These are phyloP conservation scores for Panaeolus papilionaceus DNA, from an alignment of 768 basidiomycete species.

Conservation along the genomic window DNA sequence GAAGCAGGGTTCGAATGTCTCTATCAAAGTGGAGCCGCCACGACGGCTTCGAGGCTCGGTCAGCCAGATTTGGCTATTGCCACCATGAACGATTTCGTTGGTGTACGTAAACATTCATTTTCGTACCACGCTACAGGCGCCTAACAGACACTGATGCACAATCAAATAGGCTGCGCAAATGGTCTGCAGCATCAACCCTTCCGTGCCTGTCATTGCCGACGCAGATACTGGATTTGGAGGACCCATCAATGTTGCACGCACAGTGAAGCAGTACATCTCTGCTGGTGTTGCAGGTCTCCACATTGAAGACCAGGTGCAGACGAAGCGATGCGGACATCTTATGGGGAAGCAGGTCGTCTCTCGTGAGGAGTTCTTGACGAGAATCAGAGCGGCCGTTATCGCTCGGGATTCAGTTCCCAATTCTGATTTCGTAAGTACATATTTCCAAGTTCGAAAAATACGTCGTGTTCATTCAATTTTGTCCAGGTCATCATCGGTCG, in stretches of 20 bases:
- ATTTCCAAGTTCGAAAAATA: not conserved
- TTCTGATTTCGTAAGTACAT: constrained; percentile 61
- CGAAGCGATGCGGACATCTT: constrained; percentile 14
- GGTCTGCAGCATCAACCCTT: constrained; percentile 70
- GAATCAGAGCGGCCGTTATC: constrained; percentile 62
- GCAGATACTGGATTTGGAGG: constrained; percentile 88
- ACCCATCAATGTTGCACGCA: constrained; percentile 75
- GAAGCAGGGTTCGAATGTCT: constrained; percentile 83
- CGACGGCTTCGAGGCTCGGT: constrained; percentile 79
- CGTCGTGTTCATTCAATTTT: not conserved
- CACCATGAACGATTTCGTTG: constrained; percentile 80
- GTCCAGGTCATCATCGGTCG: constrained; percentile 65
- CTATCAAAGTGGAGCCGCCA: constrained; percentile 84
- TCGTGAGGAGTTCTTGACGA: constrained; percentile 15
- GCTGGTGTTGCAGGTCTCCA: constrained; percentile 64
- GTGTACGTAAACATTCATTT: too few relatives aligned
- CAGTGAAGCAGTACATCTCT: constrained; percentile 73
- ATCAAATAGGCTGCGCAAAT: constrained; percentile 63
- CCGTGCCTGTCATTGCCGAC: constrained; percentile 76
- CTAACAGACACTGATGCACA: too few relatives aligned
- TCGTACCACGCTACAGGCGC: too few relatives aligned
- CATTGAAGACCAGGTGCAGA: not conserved
- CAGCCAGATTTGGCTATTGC: constrained; percentile 82
- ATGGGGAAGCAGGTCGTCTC: constrained; percentile 16
- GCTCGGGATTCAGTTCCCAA: constrained; percentile 78